Evolutionary conservation across 164 flowering plant species (phyloP), one percentile per base, ranked within the genome.

Genomic region (Stephania japonica): DNA sequence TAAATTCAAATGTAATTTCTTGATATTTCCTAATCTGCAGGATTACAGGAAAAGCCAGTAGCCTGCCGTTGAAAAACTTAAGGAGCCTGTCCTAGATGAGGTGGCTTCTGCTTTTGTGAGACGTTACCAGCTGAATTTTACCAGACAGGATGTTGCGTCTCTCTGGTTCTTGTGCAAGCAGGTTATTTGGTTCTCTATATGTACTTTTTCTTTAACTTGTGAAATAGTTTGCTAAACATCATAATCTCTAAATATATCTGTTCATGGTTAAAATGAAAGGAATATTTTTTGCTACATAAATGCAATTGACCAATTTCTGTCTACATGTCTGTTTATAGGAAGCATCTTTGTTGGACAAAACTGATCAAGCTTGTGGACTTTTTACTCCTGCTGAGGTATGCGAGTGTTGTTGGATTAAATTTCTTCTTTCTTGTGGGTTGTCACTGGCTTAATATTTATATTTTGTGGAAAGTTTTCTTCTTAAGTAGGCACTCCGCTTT

Each of bases 121-220:
- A 44, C 92, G 90, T 24, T 90, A 87, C 79, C 85, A 79, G 65
- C 79, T 94, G 71, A 91, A 90, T 77, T 88, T 94, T 73, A 88
- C 91, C 11, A 78, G 81, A 76, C 85, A 87, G 72, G 92, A 88
- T 80, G 77, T 78, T 50, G 78, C 92, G 63, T 85, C 91, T 70
- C 90, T 94, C 50, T 94, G 98, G 98, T 91, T 90, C 81, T 76
- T 94, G 5, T 94, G 98, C 84, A 94, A 92, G 80, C 97, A 94
- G 97, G 98, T 88, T 47, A 59, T 59, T 74, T 7, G 49, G 13
- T 47, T 64, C 16, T 43, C 26, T 62, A 32, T 70, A 56, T n/a
- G 27, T 24, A 67, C 75, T 16, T n/a, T 19, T 16, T 50, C 12
- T 67, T 67, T 73, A n/a, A 16, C 61, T 14, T 19, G 21, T 21